Base-by-base conservation (phyloP, 345 rosid species). In the Combretum micranthum region DNA sequence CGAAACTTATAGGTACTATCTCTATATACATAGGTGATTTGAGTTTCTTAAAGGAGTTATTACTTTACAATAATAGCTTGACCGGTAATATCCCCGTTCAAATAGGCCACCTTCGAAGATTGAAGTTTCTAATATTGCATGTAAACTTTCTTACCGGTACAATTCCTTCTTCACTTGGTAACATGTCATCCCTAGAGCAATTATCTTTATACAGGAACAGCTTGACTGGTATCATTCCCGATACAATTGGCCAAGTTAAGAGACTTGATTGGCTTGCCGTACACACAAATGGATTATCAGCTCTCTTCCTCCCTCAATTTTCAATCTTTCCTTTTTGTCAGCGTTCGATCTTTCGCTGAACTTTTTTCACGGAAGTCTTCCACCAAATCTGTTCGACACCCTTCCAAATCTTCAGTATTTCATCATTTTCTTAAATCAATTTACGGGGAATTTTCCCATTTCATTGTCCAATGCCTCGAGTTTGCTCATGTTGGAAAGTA, bases 111-210 rank as follows among this genome's bases (percentile, higher is more conserved):
- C 52, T 48, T 1, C 2, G 7, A 11, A 18, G 52, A n/a, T 48
- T 48, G 52, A 14, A 10, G 19, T 17, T 2, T 17, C 21, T 48
- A 9, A 2, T 3, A 10, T 21, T 71, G 19, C 0, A 0, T 1
- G 39, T 1, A 14, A 75, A 75, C 45, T 54, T 56, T n/a, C 55
- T 71, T 3, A 32, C 6, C 0, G 74, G 76, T 0, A 21, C 15
- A 19, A 71, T 75, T 22, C 71, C 75, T 22, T 22, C 59, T n/a
- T 56, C 54, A 16, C 12, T 69, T 14, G 73, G 83, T 2, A 74
- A 69, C 43, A 20, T 70, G 0, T 55, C 83, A 2, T 69, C 60
- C 10, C 53, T 69, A 3, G 23, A 64, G 12, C 0, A 0, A 0
- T 7, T 65, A 0, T 1, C 1, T 6, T 32, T 58, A 16, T 0